phyloP scores from a whole-genome alignment of 2,329 filamentous ascomycete species.

The Monosporascus sp. region DNA sequence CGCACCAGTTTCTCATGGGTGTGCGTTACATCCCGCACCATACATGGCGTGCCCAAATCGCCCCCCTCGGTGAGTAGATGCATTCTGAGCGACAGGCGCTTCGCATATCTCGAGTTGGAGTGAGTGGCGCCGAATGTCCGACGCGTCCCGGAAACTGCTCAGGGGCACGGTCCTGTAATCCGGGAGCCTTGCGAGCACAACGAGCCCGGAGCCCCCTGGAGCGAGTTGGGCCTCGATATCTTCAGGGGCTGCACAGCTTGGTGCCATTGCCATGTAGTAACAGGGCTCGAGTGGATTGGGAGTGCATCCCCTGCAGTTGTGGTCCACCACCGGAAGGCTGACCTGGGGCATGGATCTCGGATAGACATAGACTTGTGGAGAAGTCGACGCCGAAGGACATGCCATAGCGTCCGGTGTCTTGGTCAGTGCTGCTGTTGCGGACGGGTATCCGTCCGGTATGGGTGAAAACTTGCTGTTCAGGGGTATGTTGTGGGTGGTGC shows the following conservation, averaged over 20 bases:
- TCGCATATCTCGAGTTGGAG: constrained; percentile 24
- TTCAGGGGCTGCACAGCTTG: constrained; percentile 7
- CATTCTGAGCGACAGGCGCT: neutral
- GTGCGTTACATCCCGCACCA: neutral
- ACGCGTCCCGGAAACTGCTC: constrained; percentile 4
- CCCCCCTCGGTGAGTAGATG: neutral
- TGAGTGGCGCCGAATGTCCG: constrained; percentile 8
- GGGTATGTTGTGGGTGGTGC: neutral
- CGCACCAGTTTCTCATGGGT: neutral
- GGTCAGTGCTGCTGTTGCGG: neutral
- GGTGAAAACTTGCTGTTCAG: neutral
- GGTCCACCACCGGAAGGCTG: constrained; percentile 23
- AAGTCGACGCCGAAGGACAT: neutral
- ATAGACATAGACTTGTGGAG: constrained; percentile 16
- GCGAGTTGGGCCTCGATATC: constrained; percentile 16
- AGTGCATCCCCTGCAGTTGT: constrained; percentile 9
- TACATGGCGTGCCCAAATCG: neutral
- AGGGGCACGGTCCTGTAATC: constrained; percentile 8
- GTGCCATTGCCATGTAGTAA: constrained; percentile 16
- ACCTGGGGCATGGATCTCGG: constrained; percentile 15
- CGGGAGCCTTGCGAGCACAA: constrained; percentile 10
- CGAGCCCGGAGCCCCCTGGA: constrained; percentile 5
- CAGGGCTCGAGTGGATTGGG: constrained; percentile 4
- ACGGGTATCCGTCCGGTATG: neutral
- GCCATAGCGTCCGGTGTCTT: neutral